Percentiles rank a stretch among this genome's conserved stretches.
Evolutionary conservation across 768 basidiomycete species (phyloP).

Genomic region (Trametes cingulata): DNA sequence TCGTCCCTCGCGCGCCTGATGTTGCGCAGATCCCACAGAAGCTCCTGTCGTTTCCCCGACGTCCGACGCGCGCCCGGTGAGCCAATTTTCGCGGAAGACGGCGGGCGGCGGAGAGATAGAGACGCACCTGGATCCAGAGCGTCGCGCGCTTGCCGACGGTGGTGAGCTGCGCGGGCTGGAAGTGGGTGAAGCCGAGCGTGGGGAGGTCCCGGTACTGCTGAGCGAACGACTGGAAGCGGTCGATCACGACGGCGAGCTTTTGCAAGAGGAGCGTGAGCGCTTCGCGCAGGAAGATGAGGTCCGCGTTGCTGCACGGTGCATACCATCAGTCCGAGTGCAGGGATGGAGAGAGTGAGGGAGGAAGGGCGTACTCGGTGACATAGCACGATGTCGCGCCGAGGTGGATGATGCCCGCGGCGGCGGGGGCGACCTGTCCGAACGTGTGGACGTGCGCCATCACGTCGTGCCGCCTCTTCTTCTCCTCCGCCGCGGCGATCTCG

Average conservation of each 20-base stretch:
- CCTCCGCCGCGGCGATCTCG: slow-evolving; percentile 86
- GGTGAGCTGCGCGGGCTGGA: slow-evolving; percentile 97
- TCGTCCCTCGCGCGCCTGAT: slow-evolving; percentile 87
- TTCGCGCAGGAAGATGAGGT: slow-evolving; percentile 92
- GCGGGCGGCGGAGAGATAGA: neutral
- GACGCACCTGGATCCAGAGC: slow-evolving; percentile 85
- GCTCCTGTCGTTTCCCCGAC: slow-evolving; percentile 56
- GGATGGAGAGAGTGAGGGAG: neutral
- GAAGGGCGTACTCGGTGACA: slow-evolving; percentile 83
- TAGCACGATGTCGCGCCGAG: slow-evolving; percentile 98
- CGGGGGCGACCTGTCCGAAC: slow-evolving; percentile 90
- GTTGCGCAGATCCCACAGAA: slow-evolving; percentile 96
- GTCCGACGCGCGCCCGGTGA: neutral
- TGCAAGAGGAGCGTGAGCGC: slow-evolving; percentile 82
- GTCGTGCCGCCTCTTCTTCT: slow-evolving; percentile 97
- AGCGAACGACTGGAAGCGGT: slow-evolving; percentile 84
- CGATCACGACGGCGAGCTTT: slow-evolving; percentile 89
- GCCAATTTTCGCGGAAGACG: neutral
- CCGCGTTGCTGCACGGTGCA: slow-evolving; percentile 74
- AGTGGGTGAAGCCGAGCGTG: slow-evolving; percentile 97
- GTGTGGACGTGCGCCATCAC: slow-evolving; percentile 99
- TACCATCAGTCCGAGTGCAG: neutral
- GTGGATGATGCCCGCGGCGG: slow-evolving; percentile 95
- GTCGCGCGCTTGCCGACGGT: slow-evolving; percentile 98
- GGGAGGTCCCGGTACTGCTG: slow-evolving; percentile 84